Evolutionary conservation across 2,329 filamentous ascomycete species (phyloP).

Genomic region (Aureobasidium sp.): DNA sequence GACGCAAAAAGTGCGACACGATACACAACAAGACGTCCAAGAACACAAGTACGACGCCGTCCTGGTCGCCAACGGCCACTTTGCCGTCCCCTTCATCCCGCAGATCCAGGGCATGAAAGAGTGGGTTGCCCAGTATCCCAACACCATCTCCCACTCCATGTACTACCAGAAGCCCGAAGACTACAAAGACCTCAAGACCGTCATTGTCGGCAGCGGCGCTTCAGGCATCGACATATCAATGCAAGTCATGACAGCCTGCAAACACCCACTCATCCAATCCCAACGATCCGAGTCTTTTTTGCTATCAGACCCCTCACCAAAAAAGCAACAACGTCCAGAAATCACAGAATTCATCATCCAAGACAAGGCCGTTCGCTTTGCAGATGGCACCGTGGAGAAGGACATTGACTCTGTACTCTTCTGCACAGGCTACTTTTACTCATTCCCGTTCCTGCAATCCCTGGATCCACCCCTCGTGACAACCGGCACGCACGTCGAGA

Average conservation of each 20-base stretch:
- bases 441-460: constrained; percentile 61
- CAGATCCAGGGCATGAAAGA: constrained; percentile 34
- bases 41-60: constrained; percentile 45
- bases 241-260: constrained; percentile 61
- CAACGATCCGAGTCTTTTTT: constrained; percentile 46
- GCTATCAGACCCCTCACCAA: constrained; percentile 32
- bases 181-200: constrained; percentile 58
- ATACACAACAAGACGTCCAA: constrained; percentile 20
- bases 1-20: constrained; percentile 45
- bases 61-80: constrained; percentile 43
- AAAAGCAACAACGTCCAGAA: constrained; percentile 52
- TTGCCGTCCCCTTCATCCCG: constrained; percentile 41
- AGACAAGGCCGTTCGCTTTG: constrained; percentile 57
- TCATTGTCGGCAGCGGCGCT: constrained; percentile 78
- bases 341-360: constrained; percentile 50
- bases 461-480: constrained; percentile 53
- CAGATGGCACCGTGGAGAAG: constrained; percentile 56
- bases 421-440: constrained; percentile 84
- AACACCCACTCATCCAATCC: constrained; percentile 58
- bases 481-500: constrained; percentile 61
- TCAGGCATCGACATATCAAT: constrained; percentile 76
- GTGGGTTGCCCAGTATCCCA: constrained; percentile 36
- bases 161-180: constrained; percentile 61
- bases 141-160: constrained; percentile 55
- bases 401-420: constrained; percentile 73